phyloP scores from a whole-genome alignment of 176 grass and related monocot species.

The Eleusine indica region DNA sequence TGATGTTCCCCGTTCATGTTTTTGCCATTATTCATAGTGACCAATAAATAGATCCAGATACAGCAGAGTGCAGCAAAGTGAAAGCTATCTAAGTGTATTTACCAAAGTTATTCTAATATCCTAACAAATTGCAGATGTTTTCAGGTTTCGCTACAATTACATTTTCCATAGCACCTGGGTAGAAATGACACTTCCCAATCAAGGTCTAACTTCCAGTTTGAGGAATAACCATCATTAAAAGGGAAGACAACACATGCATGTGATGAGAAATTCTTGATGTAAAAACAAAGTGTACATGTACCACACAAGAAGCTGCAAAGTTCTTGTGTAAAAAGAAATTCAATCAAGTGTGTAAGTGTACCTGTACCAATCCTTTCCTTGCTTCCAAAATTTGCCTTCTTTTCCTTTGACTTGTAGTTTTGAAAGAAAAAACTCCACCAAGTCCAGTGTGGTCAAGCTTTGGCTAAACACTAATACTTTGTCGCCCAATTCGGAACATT shows the following conservation, averaged over 20 bases:
- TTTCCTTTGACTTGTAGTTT: conserved; percentile 74
- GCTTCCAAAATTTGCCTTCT: conserved; percentile 89
- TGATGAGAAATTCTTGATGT: background rate
- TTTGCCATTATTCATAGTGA: background rate
- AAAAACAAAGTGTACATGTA: background rate
- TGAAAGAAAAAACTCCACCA: conserved; percentile 87
- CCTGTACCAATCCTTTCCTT: conserved; percentile 99
- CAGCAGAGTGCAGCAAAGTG: background rate
- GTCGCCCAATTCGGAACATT: conserved; percentile 77
- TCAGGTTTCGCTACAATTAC: background rate
- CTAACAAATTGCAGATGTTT: background rate
- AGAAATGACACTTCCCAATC: background rate
- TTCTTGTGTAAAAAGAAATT: conserved; percentile 28
- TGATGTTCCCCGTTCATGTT: background rate
- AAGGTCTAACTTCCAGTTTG: background rate
- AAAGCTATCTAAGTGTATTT: background rate
- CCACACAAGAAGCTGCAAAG: conserved; percentile 8
- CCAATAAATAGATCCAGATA: background rate
- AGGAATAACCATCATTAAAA: conserved; percentile 25
- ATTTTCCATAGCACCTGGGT: background rate
- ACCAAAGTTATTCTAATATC: background rate
- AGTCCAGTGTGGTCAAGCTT: conserved; percentile 85
- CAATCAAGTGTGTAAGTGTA: conserved; percentile 41
- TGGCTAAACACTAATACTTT: conserved; percentile 96
- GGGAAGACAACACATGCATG: background rate